Evolutionary conservation across 1,139 yeast genomes (phyloP).

Genomic region (Candida glucosophila): DNA sequence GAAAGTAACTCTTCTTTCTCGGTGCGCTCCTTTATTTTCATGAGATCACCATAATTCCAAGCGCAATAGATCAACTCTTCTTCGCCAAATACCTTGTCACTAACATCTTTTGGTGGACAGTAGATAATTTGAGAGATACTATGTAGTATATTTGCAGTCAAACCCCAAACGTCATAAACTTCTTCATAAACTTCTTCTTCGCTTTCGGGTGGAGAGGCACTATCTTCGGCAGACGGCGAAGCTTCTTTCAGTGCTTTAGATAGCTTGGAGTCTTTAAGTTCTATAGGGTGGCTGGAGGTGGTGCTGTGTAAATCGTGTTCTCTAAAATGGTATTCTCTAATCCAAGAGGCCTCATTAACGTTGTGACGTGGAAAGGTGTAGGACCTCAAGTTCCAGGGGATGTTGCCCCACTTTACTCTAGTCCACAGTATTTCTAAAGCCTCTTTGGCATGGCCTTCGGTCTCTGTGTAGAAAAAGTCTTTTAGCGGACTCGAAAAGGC

Average conservation of each 20-base stretch:
- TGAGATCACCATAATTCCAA: conserved; percentile 42
- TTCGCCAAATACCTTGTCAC: conserved; percentile 36
- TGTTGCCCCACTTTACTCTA: conserved; percentile 56
- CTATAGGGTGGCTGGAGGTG: background rate
- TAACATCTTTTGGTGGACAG: conserved; percentile 2
- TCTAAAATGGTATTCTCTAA: conserved; percentile 47
- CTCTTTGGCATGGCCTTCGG: conserved; percentile 24
- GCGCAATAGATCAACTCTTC: conserved; percentile 57
- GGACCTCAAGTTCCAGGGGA: conserved; percentile 57
- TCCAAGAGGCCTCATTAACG: conserved; percentile 52
- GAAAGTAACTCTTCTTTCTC: conserved; percentile 29
- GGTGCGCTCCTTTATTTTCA: conserved; percentile 26
- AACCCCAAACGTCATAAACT: conserved; percentile 78
- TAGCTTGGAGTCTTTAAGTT: conserved; percentile 11
- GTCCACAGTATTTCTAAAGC: conserved; percentile 35
- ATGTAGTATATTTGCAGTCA: conserved; percentile 78
- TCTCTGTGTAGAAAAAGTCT: conserved; percentile 46
- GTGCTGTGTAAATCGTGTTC: conserved; percentile 32
- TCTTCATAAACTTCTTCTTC: conserved; percentile 31
- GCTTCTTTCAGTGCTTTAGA: conserved; percentile 6
- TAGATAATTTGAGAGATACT: conserved; percentile 63
- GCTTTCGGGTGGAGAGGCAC: conserved; percentile 2
- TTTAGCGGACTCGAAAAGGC: conserved; percentile 60
- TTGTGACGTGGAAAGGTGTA: conserved; percentile 52
- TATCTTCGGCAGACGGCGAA: background rate